phyloP scores from a whole-genome alignment of 225 moss, liverwort and hornwort species.

The Marchantia paleacea region DNA sequence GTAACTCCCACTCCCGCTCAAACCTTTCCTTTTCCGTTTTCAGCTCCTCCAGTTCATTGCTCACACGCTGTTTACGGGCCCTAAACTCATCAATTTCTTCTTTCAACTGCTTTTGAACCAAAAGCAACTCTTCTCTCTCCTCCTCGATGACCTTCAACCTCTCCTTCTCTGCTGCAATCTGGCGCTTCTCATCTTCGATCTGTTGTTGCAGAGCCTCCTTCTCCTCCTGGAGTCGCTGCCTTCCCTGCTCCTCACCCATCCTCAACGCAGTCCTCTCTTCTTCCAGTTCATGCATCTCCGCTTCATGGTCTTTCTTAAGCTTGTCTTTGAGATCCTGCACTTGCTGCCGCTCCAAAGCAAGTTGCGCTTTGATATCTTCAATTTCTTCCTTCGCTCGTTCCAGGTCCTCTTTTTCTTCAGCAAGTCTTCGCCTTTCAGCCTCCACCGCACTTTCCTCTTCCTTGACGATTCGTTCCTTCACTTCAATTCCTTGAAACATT shows the following conservation, averaged over 20 bases:
- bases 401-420: conserved; percentile 20
- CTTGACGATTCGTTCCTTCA: conserved; percentile 34
- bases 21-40: conserved; percentile 85
- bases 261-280: conserved; percentile 55
- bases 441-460: conserved; percentile 23
- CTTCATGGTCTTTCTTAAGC: conserved; percentile 53
- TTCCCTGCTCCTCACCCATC: conserved; percentile 56
- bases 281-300: conserved; percentile 58
- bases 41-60: conserved; percentile 67
- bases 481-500: conserved; percentile 31
- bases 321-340: conserved; percentile 35
- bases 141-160: conserved; percentile 78
- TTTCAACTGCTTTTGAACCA: conserved; percentile 74
- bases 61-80: conserved; percentile 77
- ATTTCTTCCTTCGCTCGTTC: conserved; percentile 24
- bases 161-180: conserved; percentile 82
- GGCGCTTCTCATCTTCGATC: conserved; percentile 58
- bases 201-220: conserved; percentile 44
- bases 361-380: conserved; percentile 19
- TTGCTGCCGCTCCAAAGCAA: conserved; percentile 26
- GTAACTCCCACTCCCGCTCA: conserved; percentile 91
- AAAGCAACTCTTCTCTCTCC: conserved; percentile 70
- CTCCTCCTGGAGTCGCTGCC: conserved; percentile 59
- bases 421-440: conserved; percentile 29
- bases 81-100: conserved; percentile 89